Base-by-base conservation (phyloP, 805 yeast species). In the Lipomyces mesembrius region DNA sequence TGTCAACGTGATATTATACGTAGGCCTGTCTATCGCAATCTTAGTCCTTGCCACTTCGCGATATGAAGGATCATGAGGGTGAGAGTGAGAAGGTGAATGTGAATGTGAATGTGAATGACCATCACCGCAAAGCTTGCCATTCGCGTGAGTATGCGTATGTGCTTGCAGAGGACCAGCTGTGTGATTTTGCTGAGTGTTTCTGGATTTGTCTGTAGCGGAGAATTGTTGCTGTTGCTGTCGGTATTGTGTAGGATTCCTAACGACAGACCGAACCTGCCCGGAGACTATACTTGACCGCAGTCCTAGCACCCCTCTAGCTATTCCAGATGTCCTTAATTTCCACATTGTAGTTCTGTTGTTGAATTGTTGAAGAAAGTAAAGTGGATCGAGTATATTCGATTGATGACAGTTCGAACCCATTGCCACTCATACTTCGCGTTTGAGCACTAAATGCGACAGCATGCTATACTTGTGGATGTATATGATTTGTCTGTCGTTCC, bases 1-100 rank as follows among this genome's bases (percentile, higher is more conserved):
- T 0, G 97, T 94, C 79, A 94, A 93, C 0, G 97, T 94, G 27
- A 94, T 84, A 89, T 92, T 89, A 69, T 91, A 81, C 77, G 88
- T 86, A 1, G 96, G 97, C 68, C 88, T 86, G 62, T 90, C 95
- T 25, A 85, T 83, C 73, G 64, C 60, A 29, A 67, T 61, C 32
- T 55, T 58, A 3, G 60, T 68, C 49, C 59, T 27, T 35, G 65
- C 65, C 7, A 61, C 62, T 35, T 59, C 63, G n/a, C 46, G 51
- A 17, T 43, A 17, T 17, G 49, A 17, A 17, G 49, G 22, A 17
- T 43, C 49, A 43, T 43, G 49, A n/a, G 49, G 2, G 49, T 17
- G 22, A 7, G 20, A 39, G 6, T 58, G 63, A 2, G 51, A 27
- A 17, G 6, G 22, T 3, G 20, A 49, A 7, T 58, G 63, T 2